A percentile compares a stretch with the other conserved stretches of the same genome.
Conservation (phyloP, 202 grass and related monocot species). For the Setaria italica region DNA sequence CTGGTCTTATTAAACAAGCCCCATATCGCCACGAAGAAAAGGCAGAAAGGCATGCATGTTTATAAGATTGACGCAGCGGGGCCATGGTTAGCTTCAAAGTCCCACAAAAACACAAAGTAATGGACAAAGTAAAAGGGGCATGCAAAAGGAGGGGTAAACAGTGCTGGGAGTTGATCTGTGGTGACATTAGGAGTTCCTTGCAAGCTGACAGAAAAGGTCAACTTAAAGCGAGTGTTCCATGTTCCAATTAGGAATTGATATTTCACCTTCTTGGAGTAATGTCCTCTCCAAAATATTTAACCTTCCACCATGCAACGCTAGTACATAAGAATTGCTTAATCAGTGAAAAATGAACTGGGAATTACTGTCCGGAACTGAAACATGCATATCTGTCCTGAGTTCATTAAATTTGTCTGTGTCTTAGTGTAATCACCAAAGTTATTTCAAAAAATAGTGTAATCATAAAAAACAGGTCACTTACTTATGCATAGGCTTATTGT, state of each 20-base stretch:
- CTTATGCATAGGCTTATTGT: background rate
- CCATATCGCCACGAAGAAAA: background rate
- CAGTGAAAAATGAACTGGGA: background rate
- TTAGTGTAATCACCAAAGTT: background rate
- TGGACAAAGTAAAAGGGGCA: slow-evolving; percentile 35
- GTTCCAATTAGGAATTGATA: slow-evolving; percentile 35
- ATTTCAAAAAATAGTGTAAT: too few relatives aligned
- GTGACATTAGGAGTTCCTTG: slow-evolving; percentile 15
- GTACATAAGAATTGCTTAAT: background rate
- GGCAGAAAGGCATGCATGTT: background rate
- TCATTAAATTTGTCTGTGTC: background rate
- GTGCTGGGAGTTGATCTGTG: slow-evolving; percentile 13
- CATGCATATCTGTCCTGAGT: background rate
- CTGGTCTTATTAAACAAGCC: slow-evolving; percentile 10
- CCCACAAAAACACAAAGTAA: slow-evolving; percentile 1
- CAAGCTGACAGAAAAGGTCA: slow-evolving; percentile 19
- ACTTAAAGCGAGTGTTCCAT: slow-evolving; percentile 26
- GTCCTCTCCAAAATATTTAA: slow-evolving; percentile 20
- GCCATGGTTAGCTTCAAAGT: slow-evolving; percentile 54
- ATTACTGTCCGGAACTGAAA: background rate
- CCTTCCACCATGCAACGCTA: background rate
- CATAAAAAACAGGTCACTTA: background rate
- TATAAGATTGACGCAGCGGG: slow-evolving; percentile 7
- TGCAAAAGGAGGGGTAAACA: slow-evolving; percentile 14
- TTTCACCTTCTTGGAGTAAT: slow-evolving; percentile 32